Percentiles rank a stretch among this genome's conserved stretches.
phyloP scores from a whole-genome alignment of 768 basidiomycete species.

The Crepidotus variabilis region DNA sequence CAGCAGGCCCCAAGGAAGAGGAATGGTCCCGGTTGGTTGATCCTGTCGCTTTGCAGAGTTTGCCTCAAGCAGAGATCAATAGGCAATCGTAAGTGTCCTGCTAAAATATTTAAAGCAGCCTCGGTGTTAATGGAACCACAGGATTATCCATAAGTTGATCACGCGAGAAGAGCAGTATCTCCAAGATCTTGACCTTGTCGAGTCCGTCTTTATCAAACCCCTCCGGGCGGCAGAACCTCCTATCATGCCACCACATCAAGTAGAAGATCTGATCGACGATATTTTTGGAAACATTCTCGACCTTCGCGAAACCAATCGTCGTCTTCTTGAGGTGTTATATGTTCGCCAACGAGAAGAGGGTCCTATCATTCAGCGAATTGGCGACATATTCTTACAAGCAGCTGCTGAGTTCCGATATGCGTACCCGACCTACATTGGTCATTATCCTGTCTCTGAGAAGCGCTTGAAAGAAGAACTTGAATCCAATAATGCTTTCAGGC shows the following conservation, averaged over 20 bases:
- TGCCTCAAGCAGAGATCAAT: slow-evolving; percentile 75
- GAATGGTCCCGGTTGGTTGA: slow-evolving; percentile 49
- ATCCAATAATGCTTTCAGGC: slow-evolving; percentile 71
- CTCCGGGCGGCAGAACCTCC: slow-evolving; percentile 42
- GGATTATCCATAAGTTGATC: slow-evolving; percentile 86
- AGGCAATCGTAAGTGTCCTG: slow-evolving; percentile 60
- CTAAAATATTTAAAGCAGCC: neutral
- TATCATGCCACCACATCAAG: slow-evolving; percentile 41
- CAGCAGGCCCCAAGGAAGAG: slow-evolving; percentile 28
- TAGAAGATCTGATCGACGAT: slow-evolving; percentile 85
- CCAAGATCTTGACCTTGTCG: slow-evolving; percentile 81
- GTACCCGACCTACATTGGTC: slow-evolving; percentile 84
- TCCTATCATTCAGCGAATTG: slow-evolving; percentile 79
- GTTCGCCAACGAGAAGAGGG: slow-evolving; percentile 85
- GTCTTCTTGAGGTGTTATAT: slow-evolving; percentile 81
- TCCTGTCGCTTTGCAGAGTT: slow-evolving; percentile 30
- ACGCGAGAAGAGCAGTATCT: slow-evolving; percentile 87
- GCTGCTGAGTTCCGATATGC: slow-evolving; percentile 84
- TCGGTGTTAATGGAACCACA: slow-evolving; percentile 12
- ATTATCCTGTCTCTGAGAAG: slow-evolving; percentile 83
- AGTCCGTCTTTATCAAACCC: slow-evolving; percentile 56
- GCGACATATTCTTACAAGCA: slow-evolving; percentile 84
- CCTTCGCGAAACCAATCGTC: slow-evolving; percentile 77
- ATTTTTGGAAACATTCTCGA: slow-evolving; percentile 89
- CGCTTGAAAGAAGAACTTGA: slow-evolving; percentile 85